phyloP scores from a whole-genome alignment of 257 asterid species.

The Solanum bukasovii region DNA sequence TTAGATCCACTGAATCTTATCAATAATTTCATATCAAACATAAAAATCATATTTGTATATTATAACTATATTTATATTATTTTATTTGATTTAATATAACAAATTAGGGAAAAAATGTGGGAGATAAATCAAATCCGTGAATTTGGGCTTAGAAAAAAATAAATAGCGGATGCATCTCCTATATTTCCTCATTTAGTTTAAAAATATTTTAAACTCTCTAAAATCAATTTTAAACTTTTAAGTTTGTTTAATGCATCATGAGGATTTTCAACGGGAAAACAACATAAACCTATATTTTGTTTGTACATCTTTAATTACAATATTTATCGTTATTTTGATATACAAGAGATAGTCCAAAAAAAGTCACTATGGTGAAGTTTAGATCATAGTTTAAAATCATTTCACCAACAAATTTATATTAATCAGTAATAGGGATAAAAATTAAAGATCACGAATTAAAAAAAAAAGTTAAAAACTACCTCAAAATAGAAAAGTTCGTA shows the following conservation, averaged over 20 bases:
- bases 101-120: rapidly evolving
- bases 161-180: background rate
- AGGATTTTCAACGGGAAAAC: background rate
- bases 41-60: too few relatives aligned
- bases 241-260: background rate
- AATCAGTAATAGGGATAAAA: too few relatives aligned
- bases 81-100: background rate
- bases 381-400: background rate
- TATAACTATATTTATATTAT: too few relatives aligned
- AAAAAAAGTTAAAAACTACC: background rate
- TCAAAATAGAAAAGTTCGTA: background rate
- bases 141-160: background rate
- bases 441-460: too few relatives aligned
- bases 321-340: background rate
- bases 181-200: background rate
- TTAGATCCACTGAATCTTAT: background rate
- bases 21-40: too few relatives aligned
- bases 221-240: background rate
- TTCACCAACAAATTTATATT: too few relatives aligned
- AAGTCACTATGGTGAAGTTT: background rate
- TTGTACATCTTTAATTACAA: background rate
- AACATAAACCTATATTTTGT: background rate
- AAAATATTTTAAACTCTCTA: background rate
- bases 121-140: background rate
- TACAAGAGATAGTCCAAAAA: background rate